These are phyloP conservation scores for Neurospora sp. DNA, from an alignment of 495 filamentous ascomycete species.

Conservation along the genomic window DNA sequence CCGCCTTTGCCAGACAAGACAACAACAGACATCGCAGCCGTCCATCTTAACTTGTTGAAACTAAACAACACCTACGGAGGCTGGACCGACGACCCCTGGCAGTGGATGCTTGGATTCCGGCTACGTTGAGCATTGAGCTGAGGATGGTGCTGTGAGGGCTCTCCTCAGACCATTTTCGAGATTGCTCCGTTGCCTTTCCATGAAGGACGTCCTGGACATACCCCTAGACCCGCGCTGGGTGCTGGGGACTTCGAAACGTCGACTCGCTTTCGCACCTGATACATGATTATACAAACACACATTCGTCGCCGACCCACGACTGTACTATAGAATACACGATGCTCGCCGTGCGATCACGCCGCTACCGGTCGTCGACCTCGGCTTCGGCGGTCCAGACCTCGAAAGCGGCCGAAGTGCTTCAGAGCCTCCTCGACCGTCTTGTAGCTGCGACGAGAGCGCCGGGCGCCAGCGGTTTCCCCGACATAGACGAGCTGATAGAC, in stretches of 20 bases:
- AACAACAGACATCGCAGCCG: background rate
- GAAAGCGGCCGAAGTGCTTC: slow-evolving; percentile 49
- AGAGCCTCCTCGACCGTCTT: slow-evolving; percentile 47
- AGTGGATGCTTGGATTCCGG: background rate
- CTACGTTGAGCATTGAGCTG: background rate
- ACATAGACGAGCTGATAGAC: slow-evolving; percentile 29
- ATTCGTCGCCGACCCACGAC: slow-evolving; percentile 1
- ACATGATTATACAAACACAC: slow-evolving; percentile 15
- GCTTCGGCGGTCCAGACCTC: slow-evolving; percentile 44
- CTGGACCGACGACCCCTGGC: background rate
- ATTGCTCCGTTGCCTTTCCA: slow-evolving; percentile 8
- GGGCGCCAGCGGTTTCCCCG: slow-evolving; percentile 26
- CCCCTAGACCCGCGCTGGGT: slow-evolving; percentile 22
- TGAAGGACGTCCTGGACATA: slow-evolving; percentile 9
- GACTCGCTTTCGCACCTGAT: slow-evolving; percentile 3
- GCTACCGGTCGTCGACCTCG: slow-evolving; percentile 54
- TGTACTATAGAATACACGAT: slow-evolving; percentile 4
- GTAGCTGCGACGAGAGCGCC: slow-evolving; percentile 14
- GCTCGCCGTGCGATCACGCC: slow-evolving; percentile 41
- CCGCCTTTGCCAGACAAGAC: background rate
- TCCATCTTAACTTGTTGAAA: background rate
- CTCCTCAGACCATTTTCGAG: background rate
- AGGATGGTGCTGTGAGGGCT: background rate
- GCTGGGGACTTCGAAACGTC: slow-evolving; percentile 7
- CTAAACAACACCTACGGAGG: background rate